Evolutionary conservation across 805 yeast species (phyloP).

Genomic region (Metschnikowia bowlesiae): DNA sequence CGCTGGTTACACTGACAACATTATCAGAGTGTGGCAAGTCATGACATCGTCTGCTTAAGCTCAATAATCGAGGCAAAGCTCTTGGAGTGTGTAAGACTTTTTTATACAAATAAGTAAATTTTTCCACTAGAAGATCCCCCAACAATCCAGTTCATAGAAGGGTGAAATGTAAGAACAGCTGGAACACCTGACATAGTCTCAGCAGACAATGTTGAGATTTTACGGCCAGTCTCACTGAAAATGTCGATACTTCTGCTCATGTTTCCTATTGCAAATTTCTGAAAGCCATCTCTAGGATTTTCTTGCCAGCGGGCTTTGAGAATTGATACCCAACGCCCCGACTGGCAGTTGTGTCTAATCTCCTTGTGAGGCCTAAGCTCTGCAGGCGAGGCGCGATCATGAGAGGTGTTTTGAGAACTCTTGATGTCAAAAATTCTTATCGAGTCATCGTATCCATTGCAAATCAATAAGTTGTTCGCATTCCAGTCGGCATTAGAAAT

Average conservation of each 20-base stretch:
- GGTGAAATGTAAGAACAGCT: conserved; percentile 82
- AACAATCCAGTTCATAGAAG: conserved; percentile 79
- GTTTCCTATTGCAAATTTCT: conserved; percentile 87
- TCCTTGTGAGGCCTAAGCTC: neutral
- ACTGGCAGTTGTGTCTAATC: conserved; percentile 87
- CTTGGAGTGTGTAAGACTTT: neutral
- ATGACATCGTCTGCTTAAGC: conserved; percentile 70
- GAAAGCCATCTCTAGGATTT: conserved; percentile 62
- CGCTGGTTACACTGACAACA: conserved; percentile 99
- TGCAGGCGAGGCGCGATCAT: neutral
- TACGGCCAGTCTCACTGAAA: conserved; percentile 70
- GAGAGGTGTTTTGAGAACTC: neutral
- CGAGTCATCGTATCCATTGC: conserved; percentile 73
- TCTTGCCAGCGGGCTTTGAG: conserved; percentile 84
- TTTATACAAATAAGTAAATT: conserved; percentile 53
- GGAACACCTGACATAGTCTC: conserved; percentile 79
- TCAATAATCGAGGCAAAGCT: neutral
- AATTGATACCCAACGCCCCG: conserved; percentile 96
- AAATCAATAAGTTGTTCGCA: conserved; percentile 61
- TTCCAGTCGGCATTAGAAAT: conserved; percentile 86
- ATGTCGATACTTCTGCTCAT: conserved; percentile 88
- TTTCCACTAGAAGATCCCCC: conserved; percentile 97
- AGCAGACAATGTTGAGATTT: conserved; percentile 68
- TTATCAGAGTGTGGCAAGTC: conserved; percentile 99
- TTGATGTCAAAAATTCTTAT: conserved; percentile 11